Evolutionary conservation across 192 early-diverging fungal genomes (phyloP).

Genomic region (Linnemannia elongata): DNA sequence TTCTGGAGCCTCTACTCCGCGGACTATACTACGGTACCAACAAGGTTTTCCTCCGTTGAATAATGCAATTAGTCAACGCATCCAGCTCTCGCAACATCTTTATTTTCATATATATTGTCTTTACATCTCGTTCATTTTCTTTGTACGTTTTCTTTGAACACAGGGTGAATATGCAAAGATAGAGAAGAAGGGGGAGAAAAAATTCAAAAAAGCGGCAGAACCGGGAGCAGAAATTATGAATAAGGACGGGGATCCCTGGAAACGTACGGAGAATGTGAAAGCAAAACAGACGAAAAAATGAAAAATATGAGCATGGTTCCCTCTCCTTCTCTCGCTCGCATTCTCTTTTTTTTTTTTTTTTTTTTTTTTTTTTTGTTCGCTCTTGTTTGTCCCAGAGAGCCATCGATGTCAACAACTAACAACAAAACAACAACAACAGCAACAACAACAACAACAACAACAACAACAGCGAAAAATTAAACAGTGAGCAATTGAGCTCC

Average conservation of each 20-base stretch:
- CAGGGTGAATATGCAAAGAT: background rate
- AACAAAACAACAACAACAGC: background rate
- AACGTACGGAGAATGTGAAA: slow-evolving; percentile 1
- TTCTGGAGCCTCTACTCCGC: background rate
- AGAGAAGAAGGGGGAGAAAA: background rate
- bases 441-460: background rate
- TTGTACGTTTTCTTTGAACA: background rate
- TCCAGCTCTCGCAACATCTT: background rate
- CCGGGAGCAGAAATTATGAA: background rate
- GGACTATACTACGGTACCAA: background rate
- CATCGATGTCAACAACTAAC: slow-evolving; percentile 2
- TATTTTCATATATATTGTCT: background rate
- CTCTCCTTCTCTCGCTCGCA: background rate
- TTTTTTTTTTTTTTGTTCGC: background rate
- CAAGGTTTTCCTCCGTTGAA: background rate
- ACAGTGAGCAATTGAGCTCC: background rate
- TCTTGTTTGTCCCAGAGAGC: background rate
- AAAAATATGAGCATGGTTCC: background rate
- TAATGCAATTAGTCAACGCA: slow-evolving; percentile 1
- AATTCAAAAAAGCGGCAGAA: background rate
- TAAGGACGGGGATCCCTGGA: background rate
- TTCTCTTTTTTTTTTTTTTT: background rate
- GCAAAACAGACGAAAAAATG: background rate
- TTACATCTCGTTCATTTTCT: background rate
- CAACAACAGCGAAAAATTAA: background rate